Base-by-base conservation (phyloP, 2,329 filamentous ascomycete genomes). In the Xylariomycetidae sp. region DNA sequence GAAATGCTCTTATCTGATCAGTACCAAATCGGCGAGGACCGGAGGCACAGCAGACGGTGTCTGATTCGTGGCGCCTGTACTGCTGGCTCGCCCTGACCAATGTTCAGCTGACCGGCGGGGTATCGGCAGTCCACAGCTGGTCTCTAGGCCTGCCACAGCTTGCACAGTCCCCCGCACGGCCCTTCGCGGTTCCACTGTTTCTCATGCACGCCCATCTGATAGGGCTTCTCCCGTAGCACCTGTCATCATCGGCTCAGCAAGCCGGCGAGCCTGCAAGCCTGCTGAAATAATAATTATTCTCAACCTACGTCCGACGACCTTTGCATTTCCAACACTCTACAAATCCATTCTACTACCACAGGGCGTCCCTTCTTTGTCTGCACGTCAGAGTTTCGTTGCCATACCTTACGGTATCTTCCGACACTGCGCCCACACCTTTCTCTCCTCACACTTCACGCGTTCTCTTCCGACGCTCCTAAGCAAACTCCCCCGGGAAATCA, bases 141-240 rank as follows among this genome's bases (percentile, higher is more conserved):
- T n/a, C n/a, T n/a, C n/a, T n/a, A n/a, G n/a, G n/a, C n/a, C n/a
- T n/a, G n/a, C n/a, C 27, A 27, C 16, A 31, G 29, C 41, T 42
- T 41, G 40, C 41, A 41, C 20, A 17, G 26, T 12, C 12, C 5
- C 6, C 26, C 10, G 10, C 10, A 5, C 6, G 26, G 16, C 26
- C 15, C 26, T 10, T 13, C 12, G 10, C 29, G 10, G 25, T 19
- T 29, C 47, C 42, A 43, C 42, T 32, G 32, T 31, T 34, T 25
- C 29, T 38, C 38, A 27, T 48, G 47, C 35, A 48, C 37, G 46
- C 25, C 35, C 43, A 51, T 48, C 48, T 52, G 47, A 50, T 52
- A 52, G 46, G 40, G 38, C 20, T 41, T 47, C 42, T 24, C 32
- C 19, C 15, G 13, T 28, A 25, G 10, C 25, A 15, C 32, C 29